These are phyloP conservation scores for Psidium guajava DNA, from an alignment of 345 rosid genomes.

Conservation along the genomic window DNA sequence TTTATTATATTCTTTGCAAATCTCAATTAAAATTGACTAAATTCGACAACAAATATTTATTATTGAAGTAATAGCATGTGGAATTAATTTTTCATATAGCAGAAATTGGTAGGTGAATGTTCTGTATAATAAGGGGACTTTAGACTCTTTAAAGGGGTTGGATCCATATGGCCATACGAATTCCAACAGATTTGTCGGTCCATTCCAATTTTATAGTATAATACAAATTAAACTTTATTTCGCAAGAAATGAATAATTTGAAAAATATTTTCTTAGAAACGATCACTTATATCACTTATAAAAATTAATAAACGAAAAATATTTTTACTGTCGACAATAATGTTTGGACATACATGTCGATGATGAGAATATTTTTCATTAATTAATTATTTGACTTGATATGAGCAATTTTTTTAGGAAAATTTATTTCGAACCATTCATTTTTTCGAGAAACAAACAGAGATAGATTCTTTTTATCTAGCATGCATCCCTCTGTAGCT, in stretches of 20 bases:
- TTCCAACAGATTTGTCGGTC: accelerated
- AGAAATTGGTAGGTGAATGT: not conserved
- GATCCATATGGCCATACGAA: not conserved
- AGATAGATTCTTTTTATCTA: not conserved
- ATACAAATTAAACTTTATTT: not conserved
- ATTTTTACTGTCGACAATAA: too few species aligned
- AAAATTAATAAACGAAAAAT: too few species aligned
- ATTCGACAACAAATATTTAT: not conserved
- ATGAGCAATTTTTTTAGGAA: too few species aligned
- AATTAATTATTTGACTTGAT: too few species aligned
- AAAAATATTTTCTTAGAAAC: too few species aligned
- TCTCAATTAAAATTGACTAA: not conserved
- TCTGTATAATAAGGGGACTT: too few species aligned
- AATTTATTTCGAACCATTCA: too few species aligned
- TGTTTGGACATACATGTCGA: too few species aligned
- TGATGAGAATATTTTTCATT: too few species aligned
- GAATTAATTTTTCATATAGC: not conserved
- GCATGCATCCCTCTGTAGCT: not conserved
- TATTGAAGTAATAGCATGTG: not conserved
- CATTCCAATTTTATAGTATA: not conserved
- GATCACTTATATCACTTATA: too few species aligned
- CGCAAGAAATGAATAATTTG: too few species aligned
- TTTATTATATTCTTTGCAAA: not conserved
- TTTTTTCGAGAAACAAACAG: too few species aligned
- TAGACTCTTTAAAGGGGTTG: not conserved